Percentiles rank a stretch among this genome's conserved stretches.
These are phyloP conservation scores for Lobosporangium transversale DNA, from an alignment of 192 early-diverging fungal species.

Conservation along the genomic window DNA sequence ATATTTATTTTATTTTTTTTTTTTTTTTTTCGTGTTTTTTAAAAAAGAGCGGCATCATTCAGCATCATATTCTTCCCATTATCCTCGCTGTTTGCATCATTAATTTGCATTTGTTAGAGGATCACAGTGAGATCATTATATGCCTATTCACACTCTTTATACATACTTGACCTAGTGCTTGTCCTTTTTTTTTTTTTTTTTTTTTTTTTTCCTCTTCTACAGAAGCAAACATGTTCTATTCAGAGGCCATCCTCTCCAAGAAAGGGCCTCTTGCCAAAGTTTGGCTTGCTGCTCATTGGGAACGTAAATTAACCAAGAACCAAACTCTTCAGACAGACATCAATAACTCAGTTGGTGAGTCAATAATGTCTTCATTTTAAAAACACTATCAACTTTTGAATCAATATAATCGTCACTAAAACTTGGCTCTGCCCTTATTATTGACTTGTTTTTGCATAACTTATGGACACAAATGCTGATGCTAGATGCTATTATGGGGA, in stretches of 20 bases:
- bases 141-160: too few relatives aligned
- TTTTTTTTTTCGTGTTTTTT: too few relatives aligned
- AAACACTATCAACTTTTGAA: too few relatives aligned
- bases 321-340: slow-evolving; percentile 97
- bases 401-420: too few relatives aligned
- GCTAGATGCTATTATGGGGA: slow-evolving; percentile 81
- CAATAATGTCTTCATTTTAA: too few relatives aligned
- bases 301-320: slow-evolving; percentile 94
- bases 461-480: neutral
- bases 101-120: too few relatives aligned
- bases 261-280: slow-evolving; percentile 94
- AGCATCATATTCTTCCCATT: too few relatives aligned
- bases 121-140: too few relatives aligned
- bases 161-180: too few relatives aligned
- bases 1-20: too few relatives aligned
- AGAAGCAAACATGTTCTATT: slow-evolving; percentile 70
- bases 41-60: too few relatives aligned
- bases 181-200: neutral
- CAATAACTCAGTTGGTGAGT: slow-evolving; percentile 80
- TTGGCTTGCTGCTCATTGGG: slow-evolving; percentile 98
- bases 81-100: too few relatives aligned
- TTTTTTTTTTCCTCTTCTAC: neutral
- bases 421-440: neutral
- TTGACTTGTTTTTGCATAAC: neutral
- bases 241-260: slow-evolving; percentile 81